Conservation (phyloP, 2,329 filamentous ascomycete genomes). For the Penicillium olsonii region DNA sequence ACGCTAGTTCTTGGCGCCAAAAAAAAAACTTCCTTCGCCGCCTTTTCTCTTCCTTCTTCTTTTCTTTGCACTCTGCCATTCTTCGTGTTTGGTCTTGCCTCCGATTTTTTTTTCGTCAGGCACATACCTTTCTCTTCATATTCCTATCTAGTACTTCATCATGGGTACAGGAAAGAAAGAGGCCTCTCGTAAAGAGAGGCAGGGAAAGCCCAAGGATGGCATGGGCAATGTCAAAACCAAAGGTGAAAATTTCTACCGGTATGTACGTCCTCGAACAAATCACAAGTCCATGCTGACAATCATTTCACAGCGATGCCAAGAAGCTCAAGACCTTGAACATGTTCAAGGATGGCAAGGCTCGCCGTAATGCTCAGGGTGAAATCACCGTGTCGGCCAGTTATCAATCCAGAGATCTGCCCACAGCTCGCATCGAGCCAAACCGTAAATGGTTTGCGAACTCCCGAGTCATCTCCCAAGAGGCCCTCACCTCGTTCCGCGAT, state of each 20-base stretch:
- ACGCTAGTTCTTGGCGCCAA: constrained; percentile 35
- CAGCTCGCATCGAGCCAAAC: constrained; percentile 89
- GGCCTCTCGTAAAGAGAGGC: constrained; percentile 74
- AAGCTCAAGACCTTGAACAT: constrained; percentile 87
- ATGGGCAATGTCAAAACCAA: constrained; percentile 91
- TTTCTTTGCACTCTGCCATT: constrained; percentile 35
- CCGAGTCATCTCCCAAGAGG: constrained; percentile 84
- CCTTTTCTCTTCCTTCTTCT: constrained; percentile 31
- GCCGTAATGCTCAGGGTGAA: constrained; percentile 78
- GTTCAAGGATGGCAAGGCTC: constrained; percentile 81
- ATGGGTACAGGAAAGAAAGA: constrained; percentile 97
- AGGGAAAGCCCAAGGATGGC: constrained; percentile 82
- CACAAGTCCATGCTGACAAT: constrained; percentile 10
- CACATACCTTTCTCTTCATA: constrained; percentile 21
- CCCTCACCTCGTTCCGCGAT: constrained; percentile 80
- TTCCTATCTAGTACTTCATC: constrained; percentile 29
- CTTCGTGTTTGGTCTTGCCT: constrained; percentile 29
- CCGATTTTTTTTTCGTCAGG: constrained; percentile 29
- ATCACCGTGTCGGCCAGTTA: constrained; percentile 81
- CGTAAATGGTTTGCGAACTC: constrained; percentile 98
- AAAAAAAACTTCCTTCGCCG: constrained; percentile 35
- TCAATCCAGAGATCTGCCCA: constrained; percentile 79
- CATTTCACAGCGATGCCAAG: constrained; percentile 66
- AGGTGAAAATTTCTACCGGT: constrained; percentile 98
- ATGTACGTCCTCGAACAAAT: constrained; percentile 33